A percentile compares a stretch with the other conserved stretches of the same genome.
Conservation (phyloP, 805 yeast genomes). For the Dipodascopsis tothii region DNA sequence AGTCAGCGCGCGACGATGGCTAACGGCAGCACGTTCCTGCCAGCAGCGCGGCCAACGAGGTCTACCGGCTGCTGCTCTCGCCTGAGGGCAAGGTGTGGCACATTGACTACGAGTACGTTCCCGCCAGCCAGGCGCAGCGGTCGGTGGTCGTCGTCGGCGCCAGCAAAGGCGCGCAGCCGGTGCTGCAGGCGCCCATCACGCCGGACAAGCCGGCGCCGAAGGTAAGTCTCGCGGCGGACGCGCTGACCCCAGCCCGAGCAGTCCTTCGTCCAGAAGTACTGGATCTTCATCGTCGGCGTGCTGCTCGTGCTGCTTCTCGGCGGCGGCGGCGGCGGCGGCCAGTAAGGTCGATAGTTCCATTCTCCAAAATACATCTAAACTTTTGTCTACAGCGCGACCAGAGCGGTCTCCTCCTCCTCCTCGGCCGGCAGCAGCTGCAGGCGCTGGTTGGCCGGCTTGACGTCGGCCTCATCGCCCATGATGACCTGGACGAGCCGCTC, state of each 20-base stretch:
- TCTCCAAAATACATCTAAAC: too few species aligned
- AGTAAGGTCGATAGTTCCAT: too few species aligned
- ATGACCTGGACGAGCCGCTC: constrained; percentile 82
- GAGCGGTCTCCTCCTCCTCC: constrained; percentile 36
- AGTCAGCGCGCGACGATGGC: neutral
- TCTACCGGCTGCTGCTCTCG: constrained; percentile 6
- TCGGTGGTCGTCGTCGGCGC: constrained; percentile 1
- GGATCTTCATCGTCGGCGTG: constrained; percentile 21
- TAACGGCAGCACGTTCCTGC: constrained; percentile 5
- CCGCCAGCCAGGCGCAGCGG: neutral
- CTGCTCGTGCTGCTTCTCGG: constrained; percentile 19
- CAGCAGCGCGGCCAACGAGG: constrained; percentile 1
- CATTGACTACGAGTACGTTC: constrained; percentile 7
- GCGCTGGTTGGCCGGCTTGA: constrained; percentile 41
- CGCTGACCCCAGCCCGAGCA: constrained; percentile 5
- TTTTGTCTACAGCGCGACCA: constrained; percentile 9
- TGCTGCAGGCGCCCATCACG: constrained; percentile 13
- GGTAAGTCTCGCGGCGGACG: neutral
- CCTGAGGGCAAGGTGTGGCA: constrained; percentile 12
- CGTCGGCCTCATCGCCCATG: constrained; percentile 53
- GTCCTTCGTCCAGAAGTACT: constrained; percentile 21
- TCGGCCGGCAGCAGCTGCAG: constrained; percentile 38
- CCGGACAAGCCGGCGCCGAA: neutral
- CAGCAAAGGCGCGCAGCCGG: constrained; percentile 7
- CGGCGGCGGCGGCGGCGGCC: constrained; percentile 15